A percentile compares a stretch with the other conserved stretches of the same genome.
These are phyloP conservation scores for Scedosporium boydii DNA, from an alignment of 2,329 filamentous ascomycete species.

Conservation along the genomic window DNA sequence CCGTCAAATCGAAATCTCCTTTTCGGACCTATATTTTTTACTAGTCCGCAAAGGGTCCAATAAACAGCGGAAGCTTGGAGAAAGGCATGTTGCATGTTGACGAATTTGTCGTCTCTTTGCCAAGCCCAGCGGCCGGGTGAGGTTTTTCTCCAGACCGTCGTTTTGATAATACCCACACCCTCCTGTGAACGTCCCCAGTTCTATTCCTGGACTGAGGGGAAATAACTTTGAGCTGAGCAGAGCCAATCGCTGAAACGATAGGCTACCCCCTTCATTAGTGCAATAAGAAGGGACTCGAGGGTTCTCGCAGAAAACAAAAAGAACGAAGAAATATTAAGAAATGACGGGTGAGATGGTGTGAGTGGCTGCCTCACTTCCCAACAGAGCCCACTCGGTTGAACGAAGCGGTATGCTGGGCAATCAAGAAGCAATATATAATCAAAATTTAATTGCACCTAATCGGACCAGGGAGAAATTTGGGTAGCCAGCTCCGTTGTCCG, in stretches of 20 bases:
- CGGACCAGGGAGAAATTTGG: neutral
- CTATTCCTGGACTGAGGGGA: neutral
- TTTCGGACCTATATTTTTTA: too few relatives aligned
- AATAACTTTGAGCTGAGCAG: too few relatives aligned
- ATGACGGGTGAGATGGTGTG: neutral
- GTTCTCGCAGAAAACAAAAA: too few relatives aligned
- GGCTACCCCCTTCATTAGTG: too few relatives aligned
- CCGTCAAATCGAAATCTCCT: too few relatives aligned
- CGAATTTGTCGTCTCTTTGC: too few relatives aligned
- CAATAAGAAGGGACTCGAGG: too few relatives aligned
- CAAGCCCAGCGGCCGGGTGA: neutral
- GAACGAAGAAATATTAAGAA: neutral
- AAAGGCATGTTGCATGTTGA: too few relatives aligned
- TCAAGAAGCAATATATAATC: neutral
- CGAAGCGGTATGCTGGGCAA: neutral
- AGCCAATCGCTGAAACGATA: too few relatives aligned
- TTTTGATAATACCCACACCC: conserved; percentile 1
- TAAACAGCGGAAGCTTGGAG: too few relatives aligned
- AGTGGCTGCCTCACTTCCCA: neutral
- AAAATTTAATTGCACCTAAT: conserved; percentile 1
- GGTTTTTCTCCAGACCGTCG: neutral
- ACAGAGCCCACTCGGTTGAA: neutral
- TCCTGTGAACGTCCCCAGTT: neutral
- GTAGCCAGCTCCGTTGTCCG: neutral
- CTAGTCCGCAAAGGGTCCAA: too few relatives aligned